Conservation (phyloP, 768 basidiomycete genomes). For the Pleurotus eryngii region DNA sequence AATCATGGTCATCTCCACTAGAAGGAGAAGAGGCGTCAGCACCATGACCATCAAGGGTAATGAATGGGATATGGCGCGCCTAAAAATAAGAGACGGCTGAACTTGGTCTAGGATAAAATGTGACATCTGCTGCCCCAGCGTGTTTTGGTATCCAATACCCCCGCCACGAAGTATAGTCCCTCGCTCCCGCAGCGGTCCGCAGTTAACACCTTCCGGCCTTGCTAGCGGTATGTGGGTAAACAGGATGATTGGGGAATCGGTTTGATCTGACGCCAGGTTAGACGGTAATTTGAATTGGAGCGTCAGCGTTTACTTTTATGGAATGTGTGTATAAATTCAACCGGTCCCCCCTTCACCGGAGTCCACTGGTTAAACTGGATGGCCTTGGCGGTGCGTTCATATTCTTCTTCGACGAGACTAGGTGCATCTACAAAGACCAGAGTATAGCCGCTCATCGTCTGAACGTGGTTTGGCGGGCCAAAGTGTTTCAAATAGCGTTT, state of each 20-base stretch:
- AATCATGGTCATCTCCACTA: conserved; percentile 95
- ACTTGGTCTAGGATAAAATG: conserved; percentile 62
- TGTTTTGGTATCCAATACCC: conserved; percentile 84
- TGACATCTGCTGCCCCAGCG: conserved; percentile 64
- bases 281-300: not conserved
- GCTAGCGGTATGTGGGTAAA: conserved; percentile 90
- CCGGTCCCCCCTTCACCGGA: conserved; percentile 42
- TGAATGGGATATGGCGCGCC: conserved; percentile 34
- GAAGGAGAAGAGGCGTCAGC: not conserved
- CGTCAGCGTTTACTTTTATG: conserved; percentile 26
- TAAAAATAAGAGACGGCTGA: conserved; percentile 70
- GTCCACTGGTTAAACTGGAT: conserved; percentile 45
- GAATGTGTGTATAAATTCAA: conserved; percentile 50
- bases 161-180: conserved; percentile 70
- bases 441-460: conserved; percentile 68
- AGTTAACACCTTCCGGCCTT: conserved; percentile 61
- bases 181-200: conserved; percentile 76
- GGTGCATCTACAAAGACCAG: conserved; percentile 73
- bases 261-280: not conserved
- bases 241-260: conserved; percentile 54
- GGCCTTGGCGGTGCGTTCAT: conserved; percentile 39
- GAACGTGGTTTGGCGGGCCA: conserved; percentile 63
- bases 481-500: conserved; percentile 72
- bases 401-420: conserved; percentile 72
- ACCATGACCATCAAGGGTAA: not conserved